A percentile compares a stretch with the other conserved stretches of the same genome.
phyloP scores from a whole-genome alignment of 768 basidiomycete genomes.

The Grammothele lineata region DNA sequence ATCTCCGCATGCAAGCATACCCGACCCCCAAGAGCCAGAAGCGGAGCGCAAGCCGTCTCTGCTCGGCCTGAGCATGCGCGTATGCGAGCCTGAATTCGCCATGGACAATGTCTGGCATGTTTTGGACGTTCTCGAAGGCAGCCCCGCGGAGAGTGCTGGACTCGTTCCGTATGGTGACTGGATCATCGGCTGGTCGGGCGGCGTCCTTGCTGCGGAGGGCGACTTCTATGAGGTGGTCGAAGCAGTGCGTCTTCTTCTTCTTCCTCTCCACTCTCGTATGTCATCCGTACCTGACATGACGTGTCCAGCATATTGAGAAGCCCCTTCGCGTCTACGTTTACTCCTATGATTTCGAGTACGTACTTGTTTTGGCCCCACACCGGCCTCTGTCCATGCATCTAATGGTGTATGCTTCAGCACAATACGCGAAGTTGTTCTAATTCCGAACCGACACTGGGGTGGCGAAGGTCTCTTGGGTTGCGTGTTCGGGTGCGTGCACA shows the following conservation, averaged over 20 bases:
- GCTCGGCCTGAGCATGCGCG: conserved; percentile 89
- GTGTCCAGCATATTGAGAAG: conserved; percentile 81
- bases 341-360: conserved; percentile 94
- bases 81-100: conserved; percentile 87
- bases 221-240: conserved; percentile 98
- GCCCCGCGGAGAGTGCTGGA: conserved; percentile 93
- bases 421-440: conserved; percentile 86
- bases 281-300: background rate
- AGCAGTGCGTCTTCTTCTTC: conserved; percentile 48
- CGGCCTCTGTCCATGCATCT: too few relatives aligned
- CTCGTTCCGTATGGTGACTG: conserved; percentile 87
- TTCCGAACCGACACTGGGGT: conserved; percentile 97
- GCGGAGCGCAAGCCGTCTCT: conserved; percentile 70
- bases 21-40: conserved; percentile 36
- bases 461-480: conserved; percentile 94
- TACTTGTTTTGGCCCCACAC: conserved; percentile 13
- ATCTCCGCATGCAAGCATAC: conserved; percentile 33
- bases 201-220: conserved; percentile 83
- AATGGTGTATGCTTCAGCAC: too few relatives aligned
- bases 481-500: conserved; percentile 87
- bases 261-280: background rate
- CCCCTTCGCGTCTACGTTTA: conserved; percentile 94
- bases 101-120: conserved; percentile 98
- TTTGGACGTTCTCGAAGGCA: conserved; percentile 92
- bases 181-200: conserved; percentile 91